Conservation (phyloP, 2,329 filamentous ascomycete species). For the Mycosphaerella sp. region DNA sequence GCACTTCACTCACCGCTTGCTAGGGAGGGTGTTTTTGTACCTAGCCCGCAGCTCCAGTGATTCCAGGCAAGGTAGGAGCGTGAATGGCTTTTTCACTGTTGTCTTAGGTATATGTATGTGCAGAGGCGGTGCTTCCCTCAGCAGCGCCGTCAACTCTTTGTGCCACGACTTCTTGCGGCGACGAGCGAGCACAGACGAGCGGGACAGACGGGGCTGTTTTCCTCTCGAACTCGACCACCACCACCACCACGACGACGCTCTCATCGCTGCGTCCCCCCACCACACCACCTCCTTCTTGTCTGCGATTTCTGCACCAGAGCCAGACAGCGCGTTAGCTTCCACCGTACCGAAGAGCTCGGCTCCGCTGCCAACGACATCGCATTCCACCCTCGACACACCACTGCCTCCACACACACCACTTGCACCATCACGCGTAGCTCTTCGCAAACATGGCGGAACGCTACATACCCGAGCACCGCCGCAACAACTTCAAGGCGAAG, state of each 20-base stretch:
- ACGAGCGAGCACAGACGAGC: not conserved
- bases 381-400: not conserved
- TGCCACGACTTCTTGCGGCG: not conserved
- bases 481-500: conserved; percentile 99
- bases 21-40: no score
- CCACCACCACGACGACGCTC: no score
- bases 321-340: conserved; percentile 1
- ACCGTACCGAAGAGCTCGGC: conserved; percentile 2
- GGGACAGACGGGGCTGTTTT: not conserved
- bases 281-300: conserved; percentile 4
- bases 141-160: not conserved
- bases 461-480: conserved; percentile 98
- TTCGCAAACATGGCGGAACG: conserved; percentile 79
- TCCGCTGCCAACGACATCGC: conserved; percentile 2
- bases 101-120: not conserved
- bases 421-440: conserved; percentile 20
- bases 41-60: no score
- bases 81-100: no score
- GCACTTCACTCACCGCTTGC: not conserved
- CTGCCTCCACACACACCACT: conserved; percentile 16
- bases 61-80: no score
- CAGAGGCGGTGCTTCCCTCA: not conserved
- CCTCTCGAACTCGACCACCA: not conserved
- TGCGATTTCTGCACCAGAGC: conserved; percentile 2
- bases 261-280: not conserved